Conservation (phyloP, 495 filamentous ascomycete species). For the Oidiodendron maius region DNA sequence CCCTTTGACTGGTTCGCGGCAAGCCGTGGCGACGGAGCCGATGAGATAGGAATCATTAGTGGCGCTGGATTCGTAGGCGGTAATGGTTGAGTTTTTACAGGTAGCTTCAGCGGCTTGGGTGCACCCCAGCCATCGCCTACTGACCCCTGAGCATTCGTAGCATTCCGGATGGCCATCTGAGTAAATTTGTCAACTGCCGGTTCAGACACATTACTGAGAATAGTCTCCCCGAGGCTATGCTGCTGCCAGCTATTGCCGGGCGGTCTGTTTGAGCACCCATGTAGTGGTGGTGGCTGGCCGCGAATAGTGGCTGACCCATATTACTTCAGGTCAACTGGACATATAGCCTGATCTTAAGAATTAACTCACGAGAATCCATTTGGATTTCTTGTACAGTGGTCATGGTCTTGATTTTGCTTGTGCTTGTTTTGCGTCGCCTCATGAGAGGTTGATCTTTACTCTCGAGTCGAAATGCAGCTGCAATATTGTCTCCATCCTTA, state of each 20-base stretch:
- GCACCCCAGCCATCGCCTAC: neutral
- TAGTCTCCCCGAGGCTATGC: constrained; percentile 34
- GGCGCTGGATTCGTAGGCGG: constrained; percentile 45
- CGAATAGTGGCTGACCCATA: constrained; percentile 67
- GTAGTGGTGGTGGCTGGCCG: constrained; percentile 59
- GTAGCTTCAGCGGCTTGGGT: constrained; percentile 11
- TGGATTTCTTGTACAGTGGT: constrained; percentile 59
- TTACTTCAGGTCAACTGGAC: constrained; percentile 33
- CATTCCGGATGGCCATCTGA: constrained; percentile 15
- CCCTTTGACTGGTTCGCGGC: constrained; percentile 31
- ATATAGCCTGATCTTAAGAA: constrained; percentile 7
- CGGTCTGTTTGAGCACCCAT: constrained; percentile 62
- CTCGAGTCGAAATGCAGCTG: constrained; percentile 36
- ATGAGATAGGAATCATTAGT: constrained; percentile 43
- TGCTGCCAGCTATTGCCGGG: constrained; percentile 48
- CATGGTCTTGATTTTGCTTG: constrained; percentile 60
- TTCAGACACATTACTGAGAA: constrained; percentile 25
- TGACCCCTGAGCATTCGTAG: neutral
- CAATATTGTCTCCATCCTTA: constrained; percentile 34
- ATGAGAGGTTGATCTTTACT: constrained; percentile 44
- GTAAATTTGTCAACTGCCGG: constrained; percentile 25
- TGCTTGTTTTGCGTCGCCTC: constrained; percentile 55
- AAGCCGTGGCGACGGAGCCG: constrained; percentile 23
- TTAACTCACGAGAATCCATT: constrained; percentile 73
- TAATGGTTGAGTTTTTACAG: constrained; percentile 31